Conservation (phyloP, 306 rosid species). For the Vigna trinervia region DNA sequence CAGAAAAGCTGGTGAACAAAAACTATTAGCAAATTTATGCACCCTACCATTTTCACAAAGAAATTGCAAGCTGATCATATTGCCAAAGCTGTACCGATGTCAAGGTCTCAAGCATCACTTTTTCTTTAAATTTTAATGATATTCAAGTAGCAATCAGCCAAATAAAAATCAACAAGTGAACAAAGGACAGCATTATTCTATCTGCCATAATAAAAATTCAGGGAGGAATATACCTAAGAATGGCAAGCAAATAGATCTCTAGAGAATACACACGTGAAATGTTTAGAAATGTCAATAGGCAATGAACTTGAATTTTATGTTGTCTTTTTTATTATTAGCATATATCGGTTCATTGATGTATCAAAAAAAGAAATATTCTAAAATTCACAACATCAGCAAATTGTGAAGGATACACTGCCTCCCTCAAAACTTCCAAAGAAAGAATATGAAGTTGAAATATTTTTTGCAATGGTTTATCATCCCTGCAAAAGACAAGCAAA, state of each 20-base stretch:
- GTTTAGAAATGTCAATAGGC: constrained; percentile 34
- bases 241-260: constrained; percentile 19
- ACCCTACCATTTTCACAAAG: constrained; percentile 93
- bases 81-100: constrained; percentile 77
- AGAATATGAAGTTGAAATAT: constrained; percentile 80
- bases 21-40: constrained; percentile 94
- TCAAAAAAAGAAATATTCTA: constrained; percentile 35
- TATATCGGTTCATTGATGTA: too few species aligned
- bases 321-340: constrained; percentile 18
- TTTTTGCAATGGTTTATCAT: constrained; percentile 61
- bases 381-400: constrained; percentile 40
- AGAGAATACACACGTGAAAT: constrained; percentile 29
- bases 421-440: constrained; percentile 87
- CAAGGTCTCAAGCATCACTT: constrained; percentile 73
- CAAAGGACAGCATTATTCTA: constrained; percentile 1
- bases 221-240: constrained; percentile 13
- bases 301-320: constrained; percentile 9
- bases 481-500: constrained; percentile 63
- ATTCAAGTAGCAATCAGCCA: constrained; percentile 34
- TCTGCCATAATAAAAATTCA: constrained; percentile 25
- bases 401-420: constrained; percentile 94
- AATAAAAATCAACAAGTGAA: constrained; percentile 28
- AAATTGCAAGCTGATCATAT: constrained; percentile 81
- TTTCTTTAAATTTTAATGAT: constrained; percentile 36
- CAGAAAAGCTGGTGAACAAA: constrained; percentile 90